A percentile compares a stretch with the other conserved stretches of the same genome.
These are phyloP conservation scores for Camelina neglecta DNA, from an alignment of 345 rosid species.

Conservation along the genomic window DNA sequence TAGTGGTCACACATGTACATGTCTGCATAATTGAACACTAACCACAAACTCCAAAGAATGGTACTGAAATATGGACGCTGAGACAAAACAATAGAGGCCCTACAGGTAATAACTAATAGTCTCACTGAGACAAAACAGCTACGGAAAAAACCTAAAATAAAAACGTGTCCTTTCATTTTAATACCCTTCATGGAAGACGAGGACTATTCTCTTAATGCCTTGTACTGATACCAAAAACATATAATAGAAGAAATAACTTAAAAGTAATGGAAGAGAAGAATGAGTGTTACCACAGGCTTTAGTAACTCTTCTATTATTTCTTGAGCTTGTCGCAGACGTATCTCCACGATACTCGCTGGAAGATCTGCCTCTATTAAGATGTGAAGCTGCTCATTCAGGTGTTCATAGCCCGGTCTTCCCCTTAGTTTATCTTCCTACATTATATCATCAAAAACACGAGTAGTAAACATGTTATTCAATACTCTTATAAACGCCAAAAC, in stretches of 20 bases:
- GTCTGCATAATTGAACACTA: conserved; percentile 37
- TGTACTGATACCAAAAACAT: conserved; percentile 1
- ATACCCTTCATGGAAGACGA: conserved; percentile 10
- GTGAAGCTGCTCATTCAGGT: conserved; percentile 78
- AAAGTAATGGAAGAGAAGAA: too few species aligned
- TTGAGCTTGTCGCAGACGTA: conserved; percentile 74
- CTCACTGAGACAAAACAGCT: conserved; percentile 27
- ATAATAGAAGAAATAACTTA: background rate
- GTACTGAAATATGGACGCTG: conserved; percentile 34
- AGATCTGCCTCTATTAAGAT: conserved; percentile 79
- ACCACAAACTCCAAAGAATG: conserved; percentile 38
- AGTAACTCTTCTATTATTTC: conserved; percentile 91
- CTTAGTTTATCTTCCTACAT: conserved; percentile 77
- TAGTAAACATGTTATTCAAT: background rate
- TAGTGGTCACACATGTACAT: conserved; percentile 45
- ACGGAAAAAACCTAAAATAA: conserved; percentile 15
- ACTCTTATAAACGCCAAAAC: background rate
- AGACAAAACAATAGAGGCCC: conserved; percentile 32
- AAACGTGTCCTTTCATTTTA: conserved; percentile 33
- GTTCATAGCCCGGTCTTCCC: conserved; percentile 82
- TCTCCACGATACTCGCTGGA: conserved; percentile 70
- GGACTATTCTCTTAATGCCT: conserved; percentile 17
- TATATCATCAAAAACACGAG: conserved; percentile 1
- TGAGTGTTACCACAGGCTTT: conserved; percentile 77
- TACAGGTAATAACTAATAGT: conserved; percentile 36